Evolutionary conservation across 352 stramenopile genomes (phyloP).

Genomic region (Globisporangium ultimum): DNA sequence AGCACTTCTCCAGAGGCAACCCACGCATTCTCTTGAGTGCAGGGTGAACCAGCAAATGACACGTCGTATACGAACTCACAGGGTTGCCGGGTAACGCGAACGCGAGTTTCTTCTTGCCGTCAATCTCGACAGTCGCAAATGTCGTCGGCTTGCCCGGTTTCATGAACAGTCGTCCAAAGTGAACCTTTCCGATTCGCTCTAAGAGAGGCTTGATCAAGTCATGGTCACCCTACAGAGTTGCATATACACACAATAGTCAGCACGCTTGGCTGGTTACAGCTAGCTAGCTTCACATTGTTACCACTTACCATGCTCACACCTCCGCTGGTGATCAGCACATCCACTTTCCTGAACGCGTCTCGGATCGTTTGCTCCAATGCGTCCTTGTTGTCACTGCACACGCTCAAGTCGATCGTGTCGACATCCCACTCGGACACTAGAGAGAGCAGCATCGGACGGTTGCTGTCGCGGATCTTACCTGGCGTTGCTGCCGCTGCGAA

Average conservation of each 20-base stretch:
- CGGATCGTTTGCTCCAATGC: slow-evolving; percentile 43
- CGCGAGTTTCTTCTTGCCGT: slow-evolving; percentile 67
- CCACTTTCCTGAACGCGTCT: slow-evolving; percentile 48
- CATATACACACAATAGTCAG: neutral
- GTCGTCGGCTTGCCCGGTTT: slow-evolving; percentile 98
- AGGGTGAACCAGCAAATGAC: slow-evolving; percentile 91
- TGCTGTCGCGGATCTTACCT: slow-evolving; percentile 94
- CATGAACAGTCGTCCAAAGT: slow-evolving; percentile 97
- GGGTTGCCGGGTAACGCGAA: slow-evolving; percentile 97
- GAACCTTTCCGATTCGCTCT: slow-evolving; percentile 79
- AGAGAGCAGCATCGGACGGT: slow-evolving; percentile 91
- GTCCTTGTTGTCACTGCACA: slow-evolving; percentile 73
- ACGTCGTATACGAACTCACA: slow-evolving; percentile 93
- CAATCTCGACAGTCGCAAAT: slow-evolving; percentile 87
- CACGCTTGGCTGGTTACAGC: no score
- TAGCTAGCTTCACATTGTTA: neutral
- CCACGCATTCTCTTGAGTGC: slow-evolving; percentile 88
- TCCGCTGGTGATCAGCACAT: slow-evolving; percentile 95
- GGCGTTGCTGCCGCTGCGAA: slow-evolving; percentile 28
- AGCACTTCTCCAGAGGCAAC: slow-evolving; percentile 40
- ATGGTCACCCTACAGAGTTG: slow-evolving; percentile 66
- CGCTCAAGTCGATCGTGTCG: slow-evolving; percentile 54
- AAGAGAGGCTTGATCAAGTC: slow-evolving; percentile 93
- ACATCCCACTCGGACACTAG: slow-evolving; percentile 47
- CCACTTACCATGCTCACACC: slow-evolving; percentile 89